Base-by-base conservation (phyloP, 495 filamentous ascomycete species). In the Podospora pseudocomata region DNA sequence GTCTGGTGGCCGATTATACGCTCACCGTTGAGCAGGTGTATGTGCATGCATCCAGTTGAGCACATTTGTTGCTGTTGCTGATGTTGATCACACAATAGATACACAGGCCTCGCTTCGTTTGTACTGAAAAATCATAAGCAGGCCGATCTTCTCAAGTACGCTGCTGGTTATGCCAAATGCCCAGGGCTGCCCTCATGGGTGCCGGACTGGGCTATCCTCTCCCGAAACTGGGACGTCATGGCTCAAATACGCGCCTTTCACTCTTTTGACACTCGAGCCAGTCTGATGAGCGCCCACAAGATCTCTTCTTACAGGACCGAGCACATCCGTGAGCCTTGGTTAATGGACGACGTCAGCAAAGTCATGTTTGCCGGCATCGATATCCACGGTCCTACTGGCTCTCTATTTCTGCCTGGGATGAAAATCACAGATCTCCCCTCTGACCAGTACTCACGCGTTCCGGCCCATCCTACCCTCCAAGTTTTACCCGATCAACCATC, bases 131-230 rank as follows among this genome's bases (percentile, higher is more conserved):
- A 67, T 19, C 60, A 64, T 19, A 65, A 64, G n/a, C 32, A 39
- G 27, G 32, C 65, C n/a, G 34, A 64, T 23, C 34, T 70, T 11
- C 68, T 65, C 39, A 69, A 60, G 65, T 74, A 71, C 57, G 68
- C 68, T 6, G 65, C 61, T 11, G 66, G 57, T 28, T 68, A 72
- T 32, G 39, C n/a, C 7, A 72, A 68, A 34, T 68, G 66, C 27
- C 27, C 57, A 54, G 64, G 60, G 1, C 60, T 74, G 6, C 72
- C 72, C 23, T 74, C 72, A 26, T 74, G 68, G 70, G 71, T 74
- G 6, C 70, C 73, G 5, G 65, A 74, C 64, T 74, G 70, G 68
- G 34, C 62, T 4, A 13, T 69, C 9, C 55, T 72, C 16, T 69
- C 70, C 19, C 58, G 27, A 11, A 63, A 70, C 61, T 72, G 67